Evolutionary conservation across 1,284 basidiomycete genomes (phyloP), one percentile per base, ranked within the genome.

Genomic region (Puccinia brachypodii): DNA sequence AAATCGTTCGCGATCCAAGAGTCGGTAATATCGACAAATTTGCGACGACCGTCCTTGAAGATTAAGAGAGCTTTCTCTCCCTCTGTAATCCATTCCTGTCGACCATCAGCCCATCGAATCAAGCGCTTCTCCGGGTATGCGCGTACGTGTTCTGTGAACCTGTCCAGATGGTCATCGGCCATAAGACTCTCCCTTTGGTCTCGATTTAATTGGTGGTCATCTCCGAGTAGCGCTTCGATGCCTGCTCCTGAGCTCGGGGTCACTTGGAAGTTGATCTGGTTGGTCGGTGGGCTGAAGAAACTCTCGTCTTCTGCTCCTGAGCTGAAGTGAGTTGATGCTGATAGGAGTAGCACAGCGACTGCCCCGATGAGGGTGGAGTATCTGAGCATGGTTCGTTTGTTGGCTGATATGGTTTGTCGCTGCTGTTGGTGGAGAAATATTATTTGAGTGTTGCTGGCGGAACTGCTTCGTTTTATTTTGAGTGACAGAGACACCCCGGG

Each of bases 21-120:
- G 71, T 84, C 81, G n/a, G 85, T 86, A 42, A 86, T 82, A 68
- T 86, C 85, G 69, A 85, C 79, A 80, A 85, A 86, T 7, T 82
- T 74, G 60, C 82, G 76, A 22, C 83, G 81, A 1, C 82, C 76
- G 44, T 84, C 68, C 40, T 50, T 53, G 22, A 68, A 82, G n/a
- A 77, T 75, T 22, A 86, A 76, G n/a, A 86, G 66, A 0, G 83
- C 82, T 82, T 86, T 86, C 79, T 84, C 82, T 2, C 85, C 85
- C 74, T 86, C 85, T 36, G 85, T 83, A 16, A 84, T 82, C 68
- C 47, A 68, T 22, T 83, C 76, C 33, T 81, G 73, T 0, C 44
- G 73, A 16, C 77, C 81, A 11, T 83, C 78, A 0, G 56, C 64
- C 50, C 85, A 80, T 53, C 82, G 58, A 28, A 85, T 76, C 14